These are phyloP conservation scores for Aotearoamyces nothofagi DNA, from an alignment of 2,329 filamentous ascomycete genomes.

Conservation along the genomic window DNA sequence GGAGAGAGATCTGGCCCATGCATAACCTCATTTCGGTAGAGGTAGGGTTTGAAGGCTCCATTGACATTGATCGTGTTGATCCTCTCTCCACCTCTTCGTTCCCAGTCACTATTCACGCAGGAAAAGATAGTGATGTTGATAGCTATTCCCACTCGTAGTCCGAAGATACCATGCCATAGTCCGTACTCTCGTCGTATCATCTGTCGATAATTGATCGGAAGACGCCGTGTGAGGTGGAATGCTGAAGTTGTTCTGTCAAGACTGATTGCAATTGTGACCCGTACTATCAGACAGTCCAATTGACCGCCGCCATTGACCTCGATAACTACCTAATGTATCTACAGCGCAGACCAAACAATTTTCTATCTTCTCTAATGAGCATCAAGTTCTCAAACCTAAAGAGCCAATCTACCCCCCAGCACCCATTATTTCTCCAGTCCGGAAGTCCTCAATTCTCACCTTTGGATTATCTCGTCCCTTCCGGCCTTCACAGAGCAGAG, in stretches of 20 bases:
- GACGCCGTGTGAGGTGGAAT: no score
- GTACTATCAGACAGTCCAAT: constrained; percentile 1
- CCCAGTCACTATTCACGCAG: neutral
- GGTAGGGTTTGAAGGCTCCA: no score
- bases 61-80: no score
- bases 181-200: constrained; percentile 1
- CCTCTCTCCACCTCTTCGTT: no score
- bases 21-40: no score
- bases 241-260: no score
- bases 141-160: neutral
- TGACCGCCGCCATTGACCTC: constrained; percentile 2
- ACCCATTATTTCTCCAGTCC: constrained; percentile 7
- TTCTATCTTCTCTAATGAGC: constrained; percentile 5
- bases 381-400: constrained; percentile 6
- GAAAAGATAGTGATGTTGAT: constrained; percentile 1
- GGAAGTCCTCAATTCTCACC: constrained; percentile 8
- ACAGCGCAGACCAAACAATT: constrained; percentile 5
- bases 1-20: no score
- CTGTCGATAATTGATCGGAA: no score
- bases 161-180: constrained; percentile 1
- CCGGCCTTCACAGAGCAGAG: constrained; percentile 8
- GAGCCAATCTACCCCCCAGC: constrained; percentile 7
- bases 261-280: no score
- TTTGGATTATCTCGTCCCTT: constrained; percentile 8
- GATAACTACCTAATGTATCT: constrained; percentile 5